phyloP scores from a whole-genome alignment of 176 grass and related monocot genomes.

The Rhynchospora breviuscula region DNA sequence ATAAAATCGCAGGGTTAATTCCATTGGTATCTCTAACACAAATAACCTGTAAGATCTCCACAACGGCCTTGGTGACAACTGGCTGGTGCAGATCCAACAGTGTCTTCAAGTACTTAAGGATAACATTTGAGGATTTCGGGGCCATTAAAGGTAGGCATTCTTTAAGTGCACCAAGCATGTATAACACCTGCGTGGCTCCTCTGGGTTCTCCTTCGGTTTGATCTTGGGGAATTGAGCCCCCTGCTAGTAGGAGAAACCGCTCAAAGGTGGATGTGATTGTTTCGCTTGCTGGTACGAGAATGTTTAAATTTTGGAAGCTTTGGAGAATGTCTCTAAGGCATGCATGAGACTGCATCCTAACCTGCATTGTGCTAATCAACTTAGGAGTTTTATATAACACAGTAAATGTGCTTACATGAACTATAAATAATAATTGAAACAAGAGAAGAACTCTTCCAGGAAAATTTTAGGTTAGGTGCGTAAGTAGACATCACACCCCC shows the following conservation, averaged over 20 bases:
- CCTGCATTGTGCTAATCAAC: conserved; percentile 39
- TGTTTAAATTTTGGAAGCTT: conserved; percentile 56
- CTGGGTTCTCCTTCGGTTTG: conserved; percentile 36
- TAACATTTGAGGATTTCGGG: conserved; percentile 54
- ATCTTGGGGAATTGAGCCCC: conserved; percentile 49
- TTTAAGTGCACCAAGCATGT: conserved; percentile 70
- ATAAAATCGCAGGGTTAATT: conserved; percentile 50
- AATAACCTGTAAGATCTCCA: conserved; percentile 70
- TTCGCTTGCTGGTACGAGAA: conserved; percentile 63
- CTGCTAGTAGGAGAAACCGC: conserved; percentile 79
- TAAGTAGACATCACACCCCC: background rate
- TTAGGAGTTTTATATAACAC: background rate
- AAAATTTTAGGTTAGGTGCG: background rate
- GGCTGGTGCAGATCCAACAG: conserved; percentile 57
- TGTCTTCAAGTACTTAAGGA: conserved; percentile 66
- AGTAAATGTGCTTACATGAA: background rate
- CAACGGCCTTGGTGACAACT: conserved; percentile 55
- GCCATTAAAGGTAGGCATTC: conserved; percentile 73
- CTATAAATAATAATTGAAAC: background rate
- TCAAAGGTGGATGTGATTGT: conserved; percentile 53
- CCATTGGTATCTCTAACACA: conserved; percentile 50
- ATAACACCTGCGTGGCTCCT: conserved; percentile 66
- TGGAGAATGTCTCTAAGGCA: conserved; percentile 52
- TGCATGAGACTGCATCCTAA: conserved; percentile 62
- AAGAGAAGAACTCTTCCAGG: background rate